A percentile compares a stretch with the other conserved stretches of the same genome.
These are phyloP conservation scores for Oryza coarctata DNA, from an alignment of 176 grass and related monocot genomes.

Conservation along the genomic window DNA sequence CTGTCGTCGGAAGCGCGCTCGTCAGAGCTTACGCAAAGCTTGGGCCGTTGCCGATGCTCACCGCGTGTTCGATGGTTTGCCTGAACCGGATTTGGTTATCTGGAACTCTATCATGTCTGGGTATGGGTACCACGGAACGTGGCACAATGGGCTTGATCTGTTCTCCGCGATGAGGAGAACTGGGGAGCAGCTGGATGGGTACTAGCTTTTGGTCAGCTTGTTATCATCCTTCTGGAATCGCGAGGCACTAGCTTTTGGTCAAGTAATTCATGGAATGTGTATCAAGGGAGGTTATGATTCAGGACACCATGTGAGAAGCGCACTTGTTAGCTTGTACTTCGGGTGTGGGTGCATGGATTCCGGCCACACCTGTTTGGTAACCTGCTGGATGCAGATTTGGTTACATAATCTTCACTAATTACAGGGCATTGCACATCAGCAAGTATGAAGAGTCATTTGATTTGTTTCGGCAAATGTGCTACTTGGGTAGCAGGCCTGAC, in stretches of 20 bases:
- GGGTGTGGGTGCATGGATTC: conserved; percentile 45
- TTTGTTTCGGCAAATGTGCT: conserved; percentile 53
- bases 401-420: conserved; percentile 71
- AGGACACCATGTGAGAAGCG: conserved; percentile 54
- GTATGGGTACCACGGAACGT: conserved; percentile 52
- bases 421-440: conserved; percentile 37
- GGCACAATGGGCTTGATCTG: conserved; percentile 47
- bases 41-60: conserved; percentile 38
- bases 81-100: conserved; percentile 46
- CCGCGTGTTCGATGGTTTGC: conserved; percentile 43
- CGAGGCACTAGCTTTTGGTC: conserved; percentile 31
- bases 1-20: conserved; percentile 41
- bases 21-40: conserved; percentile 49
- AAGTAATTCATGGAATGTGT: conserved; percentile 52
- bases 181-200: conserved; percentile 46
- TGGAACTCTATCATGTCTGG: conserved; percentile 68
- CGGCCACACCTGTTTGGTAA: conserved; percentile 38
- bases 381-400: conserved; percentile 44
- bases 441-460: conserved; percentile 40
- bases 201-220: conserved; percentile 62
- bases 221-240: conserved; percentile 49
- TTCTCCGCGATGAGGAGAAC: conserved; percentile 42
- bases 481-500: conserved; percentile 48
- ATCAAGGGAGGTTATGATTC: conserved; percentile 58
- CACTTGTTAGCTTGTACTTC: conserved; percentile 62